A percentile compares a stretch with the other conserved stretches of the same genome.
phyloP scores from a whole-genome alignment of 768 basidiomycete genomes.

The Ramaria sp. region DNA sequence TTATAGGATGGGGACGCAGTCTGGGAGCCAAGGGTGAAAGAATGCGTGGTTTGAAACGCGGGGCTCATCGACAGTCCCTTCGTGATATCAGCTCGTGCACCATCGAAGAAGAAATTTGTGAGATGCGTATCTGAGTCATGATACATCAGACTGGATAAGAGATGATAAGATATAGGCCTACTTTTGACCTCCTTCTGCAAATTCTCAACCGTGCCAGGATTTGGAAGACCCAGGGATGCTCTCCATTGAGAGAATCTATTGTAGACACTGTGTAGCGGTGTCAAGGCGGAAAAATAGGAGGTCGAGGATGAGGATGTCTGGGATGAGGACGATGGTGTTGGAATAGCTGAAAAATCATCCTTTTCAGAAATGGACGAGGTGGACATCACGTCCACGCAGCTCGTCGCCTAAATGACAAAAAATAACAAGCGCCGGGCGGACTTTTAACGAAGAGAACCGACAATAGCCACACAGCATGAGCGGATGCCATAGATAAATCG shows the following conservation, averaged over 20 bases:
- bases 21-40: constrained; percentile 84
- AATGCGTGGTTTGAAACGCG: constrained; percentile 97
- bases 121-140: constrained; percentile 65
- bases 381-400: constrained; percentile 27
- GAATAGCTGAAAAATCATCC: constrained; percentile 28
- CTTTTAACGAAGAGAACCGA: neutral
- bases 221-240: constrained; percentile 67
- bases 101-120: constrained; percentile 94
- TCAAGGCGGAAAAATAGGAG: constrained; percentile 13
- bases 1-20: constrained; percentile 82
- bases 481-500: no score
- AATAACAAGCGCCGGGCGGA: neutral
- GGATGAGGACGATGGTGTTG: constrained; percentile 22
- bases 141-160: constrained; percentile 3
- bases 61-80: constrained; percentile 89
- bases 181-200: constrained; percentile 89
- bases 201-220: constrained; percentile 91
- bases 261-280: constrained; percentile 59
- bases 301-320: constrained; percentile 12
- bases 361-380: constrained; percentile 34
- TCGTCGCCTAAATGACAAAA: neutral
- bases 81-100: constrained; percentile 89
- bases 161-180: constrained; percentile 21
- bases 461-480: no score
- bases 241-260: constrained; percentile 76